Conservation (phyloP, 345 rosid species). For the Sisymbrium altissimum region DNA sequence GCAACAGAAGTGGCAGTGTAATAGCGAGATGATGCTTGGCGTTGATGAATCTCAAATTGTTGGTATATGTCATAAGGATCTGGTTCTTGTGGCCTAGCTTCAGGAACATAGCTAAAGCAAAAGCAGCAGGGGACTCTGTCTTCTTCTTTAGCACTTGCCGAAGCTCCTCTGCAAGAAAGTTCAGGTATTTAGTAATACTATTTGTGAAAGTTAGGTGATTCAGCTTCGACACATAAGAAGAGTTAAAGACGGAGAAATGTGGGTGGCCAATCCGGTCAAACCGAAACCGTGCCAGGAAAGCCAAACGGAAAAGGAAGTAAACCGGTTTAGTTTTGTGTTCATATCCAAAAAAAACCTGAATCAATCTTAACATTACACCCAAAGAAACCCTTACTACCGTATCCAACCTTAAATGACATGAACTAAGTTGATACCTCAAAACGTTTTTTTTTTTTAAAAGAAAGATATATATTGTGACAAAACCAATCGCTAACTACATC, state of each 20-base stretch:
- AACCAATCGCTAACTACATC: neutral
- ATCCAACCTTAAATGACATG: no score
- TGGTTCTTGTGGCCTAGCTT: constrained; percentile 34
- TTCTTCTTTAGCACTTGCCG: constrained; percentile 32
- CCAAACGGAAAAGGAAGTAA: no score
- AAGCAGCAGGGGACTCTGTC: constrained; percentile 42
- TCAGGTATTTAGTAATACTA: neutral
- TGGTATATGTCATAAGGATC: constrained; percentile 42
- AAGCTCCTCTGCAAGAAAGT: constrained; percentile 42
- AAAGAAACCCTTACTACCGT: no score
- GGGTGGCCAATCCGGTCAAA: no score
- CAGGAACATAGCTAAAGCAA: constrained; percentile 31
- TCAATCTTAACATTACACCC: no score
- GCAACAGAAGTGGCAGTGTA: constrained; percentile 45
- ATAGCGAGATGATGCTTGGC: neutral
- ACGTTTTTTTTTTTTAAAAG: no score
- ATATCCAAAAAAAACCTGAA: no score
- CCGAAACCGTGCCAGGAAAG: no score
- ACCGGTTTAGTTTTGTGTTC: no score
- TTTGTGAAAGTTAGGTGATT: neutral
- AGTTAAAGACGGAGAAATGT: no score
- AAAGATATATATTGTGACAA: no score
- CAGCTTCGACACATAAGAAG: neutral
- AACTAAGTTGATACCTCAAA: no score
- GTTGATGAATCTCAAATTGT: constrained; percentile 39